A percentile compares a stretch with the other conserved stretches of the same genome.
Evolutionary conservation across 2,329 filamentous ascomycete genomes (phyloP).

Genomic region (Pseudogymnoascus pannorum): DNA sequence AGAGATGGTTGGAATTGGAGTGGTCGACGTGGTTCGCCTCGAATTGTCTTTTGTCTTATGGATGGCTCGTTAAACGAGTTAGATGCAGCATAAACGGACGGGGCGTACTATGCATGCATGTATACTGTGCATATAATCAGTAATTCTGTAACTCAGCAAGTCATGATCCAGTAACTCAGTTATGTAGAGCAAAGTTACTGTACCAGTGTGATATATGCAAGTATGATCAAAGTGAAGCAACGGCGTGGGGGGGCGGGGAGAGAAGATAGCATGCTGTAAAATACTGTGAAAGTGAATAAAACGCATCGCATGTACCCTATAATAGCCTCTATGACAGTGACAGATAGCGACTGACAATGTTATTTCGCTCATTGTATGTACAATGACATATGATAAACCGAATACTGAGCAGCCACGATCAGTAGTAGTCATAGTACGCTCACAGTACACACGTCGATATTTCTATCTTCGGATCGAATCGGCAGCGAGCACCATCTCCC

Average conservation of each 20-base stretch:
- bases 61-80: not conserved
- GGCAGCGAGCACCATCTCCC: not conserved
- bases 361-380: not conserved
- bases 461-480: not conserved
- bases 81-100: not conserved
- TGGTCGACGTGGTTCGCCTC: not conserved
- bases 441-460: not conserved
- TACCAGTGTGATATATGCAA: not conserved
- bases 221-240: not conserved
- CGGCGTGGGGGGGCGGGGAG: not conserved
- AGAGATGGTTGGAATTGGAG: not conserved
- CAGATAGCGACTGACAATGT: not conserved
- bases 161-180: no score
- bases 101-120: not conserved
- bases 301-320: not conserved
- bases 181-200: no score
- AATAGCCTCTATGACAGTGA: not conserved
- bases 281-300: not conserved
- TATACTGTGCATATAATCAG: not conserved
- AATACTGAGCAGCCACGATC: not conserved
- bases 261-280: not conserved
- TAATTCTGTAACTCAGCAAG: no score
- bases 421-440: not conserved
- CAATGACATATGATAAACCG: not conserved
- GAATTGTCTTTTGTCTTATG: not conserved